phyloP scores from a whole-genome alignment of 2,329 filamentous ascomycete species.

The Akanthomyces lecanii region DNA sequence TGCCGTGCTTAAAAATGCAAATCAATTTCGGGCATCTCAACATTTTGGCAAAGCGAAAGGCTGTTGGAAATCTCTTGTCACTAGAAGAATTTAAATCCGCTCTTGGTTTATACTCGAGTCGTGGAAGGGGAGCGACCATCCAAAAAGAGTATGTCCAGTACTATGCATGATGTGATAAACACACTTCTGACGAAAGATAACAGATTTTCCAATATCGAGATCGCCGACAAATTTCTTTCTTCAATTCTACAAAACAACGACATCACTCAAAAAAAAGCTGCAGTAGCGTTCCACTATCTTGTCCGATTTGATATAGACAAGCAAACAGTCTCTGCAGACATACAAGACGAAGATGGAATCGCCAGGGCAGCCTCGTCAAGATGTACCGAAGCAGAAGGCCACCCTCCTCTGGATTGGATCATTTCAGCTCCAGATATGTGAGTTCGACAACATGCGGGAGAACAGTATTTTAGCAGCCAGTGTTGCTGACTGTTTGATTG shows the following conservation, averaged over 20 bases:
- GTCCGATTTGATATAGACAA: constrained; percentile 1
- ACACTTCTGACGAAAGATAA: background rate
- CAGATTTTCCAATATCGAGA: background rate
- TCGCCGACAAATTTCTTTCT: background rate
- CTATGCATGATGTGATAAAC: background rate
- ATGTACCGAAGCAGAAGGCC: background rate
- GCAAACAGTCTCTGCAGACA: background rate
- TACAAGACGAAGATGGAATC: background rate
- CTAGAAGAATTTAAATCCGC: constrained; percentile 25
- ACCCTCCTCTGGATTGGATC: constrained; percentile 22
- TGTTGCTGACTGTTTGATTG: background rate
- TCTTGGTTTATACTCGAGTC: constrained; percentile 26
- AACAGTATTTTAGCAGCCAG: background rate
- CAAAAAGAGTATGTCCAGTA: constrained; percentile 24
- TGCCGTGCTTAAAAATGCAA: constrained; percentile 28
- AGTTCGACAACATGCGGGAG: constrained; percentile 13
- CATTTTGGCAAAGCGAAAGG: constrained; percentile 26
- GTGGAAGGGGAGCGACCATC: constrained; percentile 28
- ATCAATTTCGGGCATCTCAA: constrained; percentile 31
- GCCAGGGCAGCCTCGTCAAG: background rate
- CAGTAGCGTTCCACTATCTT: background rate
- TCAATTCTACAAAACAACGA: background rate
- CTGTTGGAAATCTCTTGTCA: constrained; percentile 22
- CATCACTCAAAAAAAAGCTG: background rate
- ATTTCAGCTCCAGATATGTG: constrained; percentile 35